phyloP scores from a whole-genome alignment of 2,329 filamentous ascomycete species.

The Stromatinia cepivora region DNA sequence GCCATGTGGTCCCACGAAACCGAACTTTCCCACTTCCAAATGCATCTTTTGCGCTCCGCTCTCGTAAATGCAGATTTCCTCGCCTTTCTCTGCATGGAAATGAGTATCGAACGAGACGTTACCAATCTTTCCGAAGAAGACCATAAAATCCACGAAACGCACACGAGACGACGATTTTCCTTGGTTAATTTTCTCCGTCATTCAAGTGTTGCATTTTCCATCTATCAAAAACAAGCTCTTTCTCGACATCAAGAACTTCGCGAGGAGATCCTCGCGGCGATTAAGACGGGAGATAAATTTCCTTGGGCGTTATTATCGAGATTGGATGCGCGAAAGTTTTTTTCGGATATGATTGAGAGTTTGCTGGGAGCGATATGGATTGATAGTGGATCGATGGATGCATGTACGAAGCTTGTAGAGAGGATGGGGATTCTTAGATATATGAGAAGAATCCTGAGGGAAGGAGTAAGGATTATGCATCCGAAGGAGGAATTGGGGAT shows the following conservation, averaged over 20 bases:
- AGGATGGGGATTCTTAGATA: slow-evolving; percentile 64
- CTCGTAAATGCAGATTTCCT: slow-evolving; percentile 81
- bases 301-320: slow-evolving; percentile 75
- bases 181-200: slow-evolving; percentile 73
- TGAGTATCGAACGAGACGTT: slow-evolving; percentile 43
- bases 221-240: slow-evolving; percentile 43
- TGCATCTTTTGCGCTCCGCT: slow-evolving; percentile 75
- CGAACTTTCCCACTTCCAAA: slow-evolving; percentile 54
- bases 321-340: slow-evolving; percentile 71
- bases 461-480: slow-evolving; percentile 57
- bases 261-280: slow-evolving; percentile 48
- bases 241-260: slow-evolving; percentile 45
- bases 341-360: slow-evolving; percentile 80
- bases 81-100: slow-evolving; percentile 70
- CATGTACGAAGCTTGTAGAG: slow-evolving; percentile 61
- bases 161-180: slow-evolving; percentile 25
- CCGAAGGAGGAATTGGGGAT: slow-evolving; percentile 69
- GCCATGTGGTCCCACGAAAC: slow-evolving; percentile 52
- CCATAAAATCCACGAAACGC: slow-evolving; percentile 16
- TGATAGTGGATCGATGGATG: slow-evolving; percentile 65
- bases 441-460: slow-evolving; percentile 47
- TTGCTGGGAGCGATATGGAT: slow-evolving; percentile 81
- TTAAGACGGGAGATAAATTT: slow-evolving; percentile 57
- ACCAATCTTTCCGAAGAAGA: slow-evolving; percentile 22
- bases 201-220: slow-evolving; percentile 49